Percentiles rank a stretch among this genome's conserved stretches.
These are phyloP conservation scores for Mayamaea pseudoterrestris DNA, from an alignment of 108 stramenopile genomes.

Conservation along the genomic window DNA sequence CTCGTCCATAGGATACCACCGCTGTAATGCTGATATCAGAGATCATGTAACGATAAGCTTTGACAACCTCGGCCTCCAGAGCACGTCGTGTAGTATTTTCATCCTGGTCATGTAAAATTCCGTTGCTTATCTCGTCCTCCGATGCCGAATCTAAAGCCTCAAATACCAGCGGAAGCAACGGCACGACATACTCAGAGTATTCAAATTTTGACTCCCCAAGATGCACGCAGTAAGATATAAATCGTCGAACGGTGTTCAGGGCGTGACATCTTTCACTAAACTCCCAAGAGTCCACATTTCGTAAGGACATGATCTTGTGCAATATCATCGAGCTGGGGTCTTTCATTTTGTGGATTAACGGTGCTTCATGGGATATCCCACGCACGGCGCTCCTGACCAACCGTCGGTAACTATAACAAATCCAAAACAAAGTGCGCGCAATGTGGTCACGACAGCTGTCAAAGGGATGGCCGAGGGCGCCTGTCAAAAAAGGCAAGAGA, in stretches of 20 bases:
- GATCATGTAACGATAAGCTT: constrained; percentile 64
- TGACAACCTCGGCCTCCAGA: constrained; percentile 70
- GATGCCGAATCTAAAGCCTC: constrained; percentile 45
- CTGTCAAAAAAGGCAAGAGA: constrained; percentile 49
- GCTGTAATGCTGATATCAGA: constrained; percentile 64
- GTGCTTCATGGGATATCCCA: not conserved
- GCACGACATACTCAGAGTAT: constrained; percentile 60
- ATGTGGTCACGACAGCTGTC: constrained; percentile 82
- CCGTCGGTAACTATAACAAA: constrained; percentile 67
- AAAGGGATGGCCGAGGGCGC: constrained; percentile 77
- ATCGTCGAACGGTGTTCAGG: constrained; percentile 70
- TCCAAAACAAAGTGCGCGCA: constrained; percentile 61
- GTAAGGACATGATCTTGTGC: constrained; percentile 28
- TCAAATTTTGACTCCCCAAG: constrained; percentile 75
- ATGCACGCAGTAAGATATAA: constrained; percentile 71
- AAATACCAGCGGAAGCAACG: constrained; percentile 67
- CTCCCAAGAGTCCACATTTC: constrained; percentile 16
- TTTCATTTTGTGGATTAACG: constrained; percentile 5
- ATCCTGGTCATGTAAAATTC: constrained; percentile 16
- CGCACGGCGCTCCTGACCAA: constrained; percentile 17
- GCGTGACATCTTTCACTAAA: constrained; percentile 56
- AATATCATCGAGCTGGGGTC: constrained; percentile 57
- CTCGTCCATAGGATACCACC: constrained; percentile 49
- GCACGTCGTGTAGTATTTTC: constrained; percentile 53
- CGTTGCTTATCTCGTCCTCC: constrained; percentile 13